Percentiles rank a stretch among this genome's conserved stretches.
Evolutionary conservation across 768 basidiomycete species (phyloP).

Genomic region (Trametes meyenii): DNA sequence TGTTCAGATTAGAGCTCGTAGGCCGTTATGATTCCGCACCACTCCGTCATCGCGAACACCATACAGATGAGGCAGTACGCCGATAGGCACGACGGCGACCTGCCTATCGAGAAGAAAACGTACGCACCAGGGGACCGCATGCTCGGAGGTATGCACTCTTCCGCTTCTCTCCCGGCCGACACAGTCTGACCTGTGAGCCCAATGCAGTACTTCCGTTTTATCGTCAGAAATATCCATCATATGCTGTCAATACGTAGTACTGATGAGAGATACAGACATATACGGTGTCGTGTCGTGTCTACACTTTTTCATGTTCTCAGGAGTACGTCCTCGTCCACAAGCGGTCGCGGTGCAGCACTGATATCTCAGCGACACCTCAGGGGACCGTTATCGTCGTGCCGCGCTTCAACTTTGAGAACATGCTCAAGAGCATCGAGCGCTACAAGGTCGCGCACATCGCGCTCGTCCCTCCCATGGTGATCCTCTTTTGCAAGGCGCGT

Average conservation of each 20-base stretch:
- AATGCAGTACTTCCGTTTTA: constrained; percentile 25
- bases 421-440: constrained; percentile 64
- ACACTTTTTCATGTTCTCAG: constrained; percentile 58
- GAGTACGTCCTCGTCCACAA: too few relatives aligned
- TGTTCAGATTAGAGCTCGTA: constrained; percentile 43
- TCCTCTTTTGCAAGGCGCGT: constrained; percentile 48
- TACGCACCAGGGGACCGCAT: constrained; percentile 58
- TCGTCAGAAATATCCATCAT: too few relatives aligned
- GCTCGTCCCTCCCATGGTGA: constrained; percentile 59
- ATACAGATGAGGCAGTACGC: constrained; percentile 45
- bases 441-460: constrained; percentile 59
- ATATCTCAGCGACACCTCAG: constrained; percentile 34
- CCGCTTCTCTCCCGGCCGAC: neutral
- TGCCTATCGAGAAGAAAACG: constrained; percentile 8
- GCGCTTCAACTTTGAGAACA: constrained; percentile 63
- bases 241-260: too few relatives aligned
- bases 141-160: constrained; percentile 48
- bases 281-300: constrained; percentile 68
- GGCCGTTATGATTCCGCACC: constrained; percentile 43
- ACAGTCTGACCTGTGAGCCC: neutral
- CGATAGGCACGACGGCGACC: constrained; percentile 27
- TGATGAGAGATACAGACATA: too few relatives aligned
- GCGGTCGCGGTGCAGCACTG: neutral
- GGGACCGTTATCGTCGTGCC: constrained; percentile 60
- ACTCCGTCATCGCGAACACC: constrained; percentile 40